A percentile compares a stretch with the other conserved stretches of the same genome.
phyloP scores from a whole-genome alignment of 257 asterid genomes.

The Henckelia pumila region DNA sequence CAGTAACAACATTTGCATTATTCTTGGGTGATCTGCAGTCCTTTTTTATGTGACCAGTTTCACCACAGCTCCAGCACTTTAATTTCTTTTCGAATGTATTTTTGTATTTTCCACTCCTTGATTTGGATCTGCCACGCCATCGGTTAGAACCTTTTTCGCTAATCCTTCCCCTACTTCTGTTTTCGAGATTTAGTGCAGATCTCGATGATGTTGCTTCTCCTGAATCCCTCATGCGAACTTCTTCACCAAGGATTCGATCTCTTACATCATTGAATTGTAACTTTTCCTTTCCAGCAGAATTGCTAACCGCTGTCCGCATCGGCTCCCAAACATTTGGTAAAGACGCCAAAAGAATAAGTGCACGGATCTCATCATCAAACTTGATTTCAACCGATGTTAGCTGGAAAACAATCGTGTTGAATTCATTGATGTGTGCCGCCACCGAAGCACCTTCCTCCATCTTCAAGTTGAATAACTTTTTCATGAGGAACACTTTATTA shows the following conservation, averaged over 20 bases:
- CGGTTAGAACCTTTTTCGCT: background rate
- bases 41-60: background rate
- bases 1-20: background rate
- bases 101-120: background rate
- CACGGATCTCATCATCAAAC: no score
- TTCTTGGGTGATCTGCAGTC: no score
- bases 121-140: background rate
- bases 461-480: no score
- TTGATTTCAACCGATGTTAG: no score
- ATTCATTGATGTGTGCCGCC: no score
- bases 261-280: no score
- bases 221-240: background rate
- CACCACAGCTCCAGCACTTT: background rate
- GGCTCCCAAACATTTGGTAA: background rate
- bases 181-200: background rate
- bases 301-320: background rate
- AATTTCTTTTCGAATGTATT: no score
- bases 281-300: no score
- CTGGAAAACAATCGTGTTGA: no score
- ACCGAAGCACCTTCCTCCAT: background rate
- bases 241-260: background rate
- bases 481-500: no score
- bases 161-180: background rate
- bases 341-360: no score
- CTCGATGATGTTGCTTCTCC: background rate